Evolutionary conservation across 108 stramenopile genomes (phyloP).

Genomic region (Fragilaria crotonensis): DNA sequence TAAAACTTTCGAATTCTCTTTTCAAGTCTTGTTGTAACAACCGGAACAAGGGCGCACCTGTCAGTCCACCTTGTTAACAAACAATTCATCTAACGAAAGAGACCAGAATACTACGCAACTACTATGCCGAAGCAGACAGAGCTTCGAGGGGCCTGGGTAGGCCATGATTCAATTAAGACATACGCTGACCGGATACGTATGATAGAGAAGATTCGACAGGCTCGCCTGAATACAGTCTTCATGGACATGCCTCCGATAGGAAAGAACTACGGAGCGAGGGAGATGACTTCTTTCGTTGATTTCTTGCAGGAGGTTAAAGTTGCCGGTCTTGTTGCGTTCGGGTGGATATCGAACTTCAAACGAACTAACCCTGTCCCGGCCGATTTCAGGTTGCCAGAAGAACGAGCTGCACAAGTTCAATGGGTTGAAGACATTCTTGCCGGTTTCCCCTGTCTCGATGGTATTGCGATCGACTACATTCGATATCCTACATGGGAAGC

Average conservation of each 20-base stretch:
- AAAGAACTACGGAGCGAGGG: not conserved
- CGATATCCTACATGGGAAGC: constrained; percentile 5
- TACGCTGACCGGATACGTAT: not conserved
- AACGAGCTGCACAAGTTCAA: not conserved
- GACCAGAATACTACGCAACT: no score
- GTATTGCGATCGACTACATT: constrained; percentile 8
- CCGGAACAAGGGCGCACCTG: no score
- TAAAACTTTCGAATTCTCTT: no score
- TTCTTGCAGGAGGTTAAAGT: not conserved
- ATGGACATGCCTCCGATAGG: not conserved
- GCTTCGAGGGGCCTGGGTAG: not conserved
- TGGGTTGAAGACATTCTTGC: not conserved
- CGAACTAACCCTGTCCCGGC: not conserved
- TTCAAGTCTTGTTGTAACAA: no score
- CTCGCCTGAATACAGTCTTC: not conserved
- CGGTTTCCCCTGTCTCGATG: constrained; percentile 3
- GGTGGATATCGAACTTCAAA: constrained; percentile 4
- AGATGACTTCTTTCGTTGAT: not conserved
- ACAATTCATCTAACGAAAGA: no score
- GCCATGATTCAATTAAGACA: not conserved
- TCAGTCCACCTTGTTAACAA: no score
- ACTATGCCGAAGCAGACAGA: not conserved
- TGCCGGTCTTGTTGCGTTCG: not conserved
- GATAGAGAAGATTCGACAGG: not conserved
- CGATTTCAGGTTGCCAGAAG: not conserved